These are phyloP conservation scores for Mortierella sp. DNA, from an alignment of 371 early-diverging fungal species.

Conservation along the genomic window DNA sequence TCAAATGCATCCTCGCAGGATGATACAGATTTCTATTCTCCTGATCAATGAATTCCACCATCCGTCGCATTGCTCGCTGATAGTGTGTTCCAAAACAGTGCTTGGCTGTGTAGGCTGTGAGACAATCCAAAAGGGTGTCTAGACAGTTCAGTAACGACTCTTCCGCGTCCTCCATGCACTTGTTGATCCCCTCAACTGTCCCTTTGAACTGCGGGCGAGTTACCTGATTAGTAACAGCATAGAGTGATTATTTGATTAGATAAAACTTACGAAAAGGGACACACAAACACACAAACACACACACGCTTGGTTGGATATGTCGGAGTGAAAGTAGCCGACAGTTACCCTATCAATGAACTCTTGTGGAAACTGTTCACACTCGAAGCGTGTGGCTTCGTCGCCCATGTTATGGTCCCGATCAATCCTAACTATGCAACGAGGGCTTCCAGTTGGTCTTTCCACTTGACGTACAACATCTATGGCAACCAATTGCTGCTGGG, in stretches of 20 bases:
- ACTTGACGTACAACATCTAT: not conserved
- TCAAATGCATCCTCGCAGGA: slow-evolving; percentile 51
- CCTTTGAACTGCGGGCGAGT: slow-evolving; percentile 38
- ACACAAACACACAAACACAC: too few relatives aligned
- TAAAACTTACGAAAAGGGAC: too few relatives aligned
- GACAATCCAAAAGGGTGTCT: slow-evolving; percentile 50
- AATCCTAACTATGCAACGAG: slow-evolving; percentile 45
- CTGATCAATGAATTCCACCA: slow-evolving; percentile 38
- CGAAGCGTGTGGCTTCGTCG: slow-evolving; percentile 49
- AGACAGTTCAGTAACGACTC: slow-evolving; percentile 43
- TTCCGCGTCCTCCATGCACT: slow-evolving; percentile 47
- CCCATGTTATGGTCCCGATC: slow-evolving; percentile 43
- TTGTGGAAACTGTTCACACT: slow-evolving; percentile 45
- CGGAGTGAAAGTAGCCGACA: not conserved
- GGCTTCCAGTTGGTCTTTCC: slow-evolving; percentile 34
- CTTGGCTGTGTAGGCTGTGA: slow-evolving; percentile 54
- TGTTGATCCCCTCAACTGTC: slow-evolving; percentile 48
- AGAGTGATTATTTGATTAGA: not conserved
- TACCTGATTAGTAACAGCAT: slow-evolving; percentile 15
- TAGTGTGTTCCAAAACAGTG: slow-evolving; percentile 54
- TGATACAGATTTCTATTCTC: slow-evolving; percentile 47
- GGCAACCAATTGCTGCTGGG: not conserved
- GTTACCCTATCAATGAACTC: slow-evolving; percentile 48
- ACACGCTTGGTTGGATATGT: not conserved
- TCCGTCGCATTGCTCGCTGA: slow-evolving; percentile 39